Evolutionary conservation across 805 yeast genomes (phyloP), one percentile per base, ranked within the genome.

Genomic region (Zygosaccharomyces siamensis): DNA sequence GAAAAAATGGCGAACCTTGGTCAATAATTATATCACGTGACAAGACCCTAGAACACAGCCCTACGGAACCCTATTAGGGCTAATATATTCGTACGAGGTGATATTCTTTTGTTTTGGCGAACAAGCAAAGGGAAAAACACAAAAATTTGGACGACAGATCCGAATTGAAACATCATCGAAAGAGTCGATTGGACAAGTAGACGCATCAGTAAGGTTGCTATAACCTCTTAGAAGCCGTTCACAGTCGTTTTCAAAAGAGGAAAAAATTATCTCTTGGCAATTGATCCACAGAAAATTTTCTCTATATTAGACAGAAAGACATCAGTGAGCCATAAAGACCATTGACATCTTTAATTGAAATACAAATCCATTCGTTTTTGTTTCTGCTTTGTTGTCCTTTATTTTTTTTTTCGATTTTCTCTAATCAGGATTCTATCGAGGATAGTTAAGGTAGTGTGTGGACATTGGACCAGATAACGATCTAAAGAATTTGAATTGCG

Each of bases 81-180:
- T 39, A 21, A 6, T 23, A 6, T 5, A 11, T 1, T 11, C 44
- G 44, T 41, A 41, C 7, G 3, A 14, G 5, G 2, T 14, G 37
- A 33, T 16, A 8, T 7, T 16, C 14, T 30, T 26, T 8, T 33
- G 24, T 30, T 18, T 41, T 24, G 8, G 24, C 12, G 28, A 41
- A 30, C 36, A 3, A 41, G 27, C 23, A 41, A 41, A 28, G 20
- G 20, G 30, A 41, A 28, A 20, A 10, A 18, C 32, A 39, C 14
- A 30, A 39, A 39, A 39, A 39, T 18, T 16, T 24, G n/a, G 30
- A 26, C 44, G 44, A 30, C 32, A 41, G 44, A 41, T 41, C 44
- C 27, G 44, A 14, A 21, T 18, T 41, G 44, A 30, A 41, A 41
- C 44, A 41, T 24, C 28, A 41, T 30, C 44, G 18, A 33, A n/a